phyloP scores from a whole-genome alignment of 208 protist species.

The Porcisia hertigi region DNA sequence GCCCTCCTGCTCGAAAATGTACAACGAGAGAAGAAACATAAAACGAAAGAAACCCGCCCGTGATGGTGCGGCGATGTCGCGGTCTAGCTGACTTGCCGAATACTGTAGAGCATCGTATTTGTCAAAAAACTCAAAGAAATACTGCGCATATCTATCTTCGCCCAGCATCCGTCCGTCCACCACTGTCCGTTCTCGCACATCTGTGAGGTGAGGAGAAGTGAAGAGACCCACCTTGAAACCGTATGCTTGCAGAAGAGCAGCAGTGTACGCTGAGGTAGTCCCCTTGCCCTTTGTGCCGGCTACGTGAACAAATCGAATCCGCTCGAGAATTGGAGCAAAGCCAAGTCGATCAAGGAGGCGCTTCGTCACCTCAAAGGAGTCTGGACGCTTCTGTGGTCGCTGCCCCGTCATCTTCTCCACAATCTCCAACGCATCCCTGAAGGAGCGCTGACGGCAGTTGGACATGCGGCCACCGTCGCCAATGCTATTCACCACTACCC shows the following conservation, averaged over 20 bases:
- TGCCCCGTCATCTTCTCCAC: slow-evolving; percentile 53
- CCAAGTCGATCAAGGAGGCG: slow-evolving; percentile 78
- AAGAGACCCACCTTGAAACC: slow-evolving; percentile 90
- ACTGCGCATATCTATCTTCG: slow-evolving; percentile 61
- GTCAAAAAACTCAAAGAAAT: slow-evolving; percentile 83
- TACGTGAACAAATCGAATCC: slow-evolving; percentile 94
- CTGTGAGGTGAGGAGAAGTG: slow-evolving; percentile 90
- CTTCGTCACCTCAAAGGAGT: slow-evolving; percentile 92
- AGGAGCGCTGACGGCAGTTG: slow-evolving; percentile 43
- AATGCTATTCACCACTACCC: slow-evolving; percentile 15
- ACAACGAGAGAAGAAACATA: slow-evolving; percentile 83
- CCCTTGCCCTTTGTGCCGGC: slow-evolving; percentile 94
- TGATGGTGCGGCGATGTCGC: slow-evolving; percentile 40
- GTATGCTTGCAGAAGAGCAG: slow-evolving; percentile 75
- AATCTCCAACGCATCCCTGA: slow-evolving; percentile 58
- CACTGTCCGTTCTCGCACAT: slow-evolving; percentile 84
- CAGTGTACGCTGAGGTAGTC: slow-evolving; percentile 80
- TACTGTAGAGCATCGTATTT: slow-evolving; percentile 48
- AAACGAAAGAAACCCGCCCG: slow-evolving; percentile 84
- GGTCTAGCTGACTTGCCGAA: slow-evolving; percentile 58
- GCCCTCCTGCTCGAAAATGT: slow-evolving; percentile 73
- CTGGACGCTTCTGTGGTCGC: slow-evolving; percentile 37
- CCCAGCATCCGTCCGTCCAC: slow-evolving; percentile 76
- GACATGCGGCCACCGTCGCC: slow-evolving; percentile 19
- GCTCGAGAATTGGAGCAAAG: slow-evolving; percentile 91